Conservation (phyloP, 148 eudicot species). For the Rhododendron ferrugineum region DNA sequence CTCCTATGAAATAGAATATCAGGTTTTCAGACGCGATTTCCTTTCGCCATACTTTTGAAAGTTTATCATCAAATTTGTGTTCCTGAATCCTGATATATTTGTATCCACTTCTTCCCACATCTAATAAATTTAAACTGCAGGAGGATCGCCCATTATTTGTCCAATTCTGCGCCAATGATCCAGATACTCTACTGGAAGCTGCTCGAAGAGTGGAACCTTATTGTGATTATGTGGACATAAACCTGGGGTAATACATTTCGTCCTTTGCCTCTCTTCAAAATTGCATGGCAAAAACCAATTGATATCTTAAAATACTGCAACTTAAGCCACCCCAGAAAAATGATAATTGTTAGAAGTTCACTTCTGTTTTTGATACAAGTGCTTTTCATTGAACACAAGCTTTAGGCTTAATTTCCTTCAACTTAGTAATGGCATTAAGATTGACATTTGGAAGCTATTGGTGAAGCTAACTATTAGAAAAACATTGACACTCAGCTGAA, state of each 20-base stretch:
- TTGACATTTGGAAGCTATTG: background rate
- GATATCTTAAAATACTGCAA: background rate
- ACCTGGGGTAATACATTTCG: constrained; percentile 59
- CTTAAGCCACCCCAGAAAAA: background rate
- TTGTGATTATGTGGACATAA: constrained; percentile 96
- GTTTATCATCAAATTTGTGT: background rate
- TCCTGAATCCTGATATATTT: background rate
- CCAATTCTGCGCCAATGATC: constrained; percentile 96
- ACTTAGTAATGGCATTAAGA: background rate
- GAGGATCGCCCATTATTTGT: constrained; percentile 96
- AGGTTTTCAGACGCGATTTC: background rate
- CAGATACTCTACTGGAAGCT: constrained; percentile 74
- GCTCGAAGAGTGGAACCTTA: constrained; percentile 73
- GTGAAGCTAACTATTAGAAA: background rate
- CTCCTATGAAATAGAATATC: background rate
- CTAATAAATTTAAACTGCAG: constrained; percentile 33
- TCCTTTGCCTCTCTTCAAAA: background rate
- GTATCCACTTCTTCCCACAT: background rate
- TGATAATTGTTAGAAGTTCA: background rate
- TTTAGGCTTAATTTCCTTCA: background rate
- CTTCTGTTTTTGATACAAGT: background rate
- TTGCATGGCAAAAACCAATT: background rate
- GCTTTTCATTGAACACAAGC: background rate
- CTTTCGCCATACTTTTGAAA: background rate
- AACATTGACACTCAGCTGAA: background rate